phyloP scores from a whole-genome alignment of 768 basidiomycete genomes.

The Kwoniella bestiolae region DNA sequence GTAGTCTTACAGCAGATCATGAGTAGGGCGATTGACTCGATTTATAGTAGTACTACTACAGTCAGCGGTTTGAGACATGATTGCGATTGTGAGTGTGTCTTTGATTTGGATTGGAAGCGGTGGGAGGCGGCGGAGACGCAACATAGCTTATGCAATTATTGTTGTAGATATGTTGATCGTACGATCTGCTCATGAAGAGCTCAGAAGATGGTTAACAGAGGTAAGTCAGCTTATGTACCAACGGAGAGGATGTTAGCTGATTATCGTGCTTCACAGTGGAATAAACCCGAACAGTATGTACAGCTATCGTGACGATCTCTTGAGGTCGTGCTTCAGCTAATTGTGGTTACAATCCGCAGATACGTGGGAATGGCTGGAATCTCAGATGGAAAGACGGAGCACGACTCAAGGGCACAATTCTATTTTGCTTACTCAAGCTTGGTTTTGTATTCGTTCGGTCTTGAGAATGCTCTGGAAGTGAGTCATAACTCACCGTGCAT shows the following conservation, averaged over 20 bases:
- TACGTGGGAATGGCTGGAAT: neutral
- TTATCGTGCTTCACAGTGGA: constrained; percentile 23
- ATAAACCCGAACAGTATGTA: constrained; percentile 36
- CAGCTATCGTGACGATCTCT: neutral
- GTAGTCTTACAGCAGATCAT: constrained; percentile 88
- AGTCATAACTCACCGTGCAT: no score
- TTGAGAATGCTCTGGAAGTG: constrained; percentile 88
- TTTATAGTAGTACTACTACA: constrained; percentile 76
- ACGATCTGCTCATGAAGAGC: constrained; percentile 52
- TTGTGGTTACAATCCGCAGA: neutral
- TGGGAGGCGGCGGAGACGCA: no score
- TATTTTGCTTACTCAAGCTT: constrained; percentile 80
- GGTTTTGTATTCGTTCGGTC: constrained; percentile 91
- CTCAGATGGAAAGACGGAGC: constrained; percentile 28
- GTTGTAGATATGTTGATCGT: constrained; percentile 60
- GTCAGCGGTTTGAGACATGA: constrained; percentile 80
- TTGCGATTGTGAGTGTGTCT: constrained; percentile 68
- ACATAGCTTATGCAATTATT: constrained; percentile 66
- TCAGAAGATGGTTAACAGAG: constrained; percentile 47
- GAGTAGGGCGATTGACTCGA: constrained; percentile 82
- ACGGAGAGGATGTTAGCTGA: constrained; percentile 3
- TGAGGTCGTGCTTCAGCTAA: neutral
- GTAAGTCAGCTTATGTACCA: constrained; percentile 11
- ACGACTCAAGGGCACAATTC: constrained; percentile 63
- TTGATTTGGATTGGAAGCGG: constrained; percentile 54